A percentile compares a stretch with the other conserved stretches of the same genome.
These are phyloP conservation scores for Powellomyces hirtus DNA, from an alignment of 192 early-diverging fungal genomes.

Conservation along the genomic window DNA sequence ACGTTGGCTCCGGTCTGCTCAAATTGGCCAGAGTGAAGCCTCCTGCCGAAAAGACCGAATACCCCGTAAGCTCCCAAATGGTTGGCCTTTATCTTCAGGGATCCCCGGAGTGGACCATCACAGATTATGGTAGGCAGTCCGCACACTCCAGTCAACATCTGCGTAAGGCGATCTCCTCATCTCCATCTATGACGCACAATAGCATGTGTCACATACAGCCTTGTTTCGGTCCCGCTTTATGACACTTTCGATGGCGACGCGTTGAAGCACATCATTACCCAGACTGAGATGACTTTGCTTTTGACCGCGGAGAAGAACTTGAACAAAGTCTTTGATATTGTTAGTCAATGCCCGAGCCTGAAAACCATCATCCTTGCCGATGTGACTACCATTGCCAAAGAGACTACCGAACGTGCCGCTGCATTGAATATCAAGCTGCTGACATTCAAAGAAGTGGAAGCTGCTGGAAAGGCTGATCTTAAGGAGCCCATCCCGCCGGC, in stretches of 20 bases:
- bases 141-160: no score
- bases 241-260: constrained; percentile 86
- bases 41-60: not conserved
- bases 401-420: constrained; percentile 15
- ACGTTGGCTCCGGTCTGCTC: constrained; percentile 43
- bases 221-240: constrained; percentile 72
- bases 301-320: constrained; percentile 64
- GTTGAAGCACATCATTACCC: constrained; percentile 82
- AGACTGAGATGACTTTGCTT: constrained; percentile 72
- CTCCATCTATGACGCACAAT: no score
- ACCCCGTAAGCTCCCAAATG: constrained; percentile 25
- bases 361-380: constrained; percentile 26
- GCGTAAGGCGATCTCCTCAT: no score
- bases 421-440: constrained; percentile 13
- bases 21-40: constrained; percentile 12
- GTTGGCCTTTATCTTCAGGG: constrained; percentile 37
- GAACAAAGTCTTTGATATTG: constrained; percentile 51
- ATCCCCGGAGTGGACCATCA: constrained; percentile 42
- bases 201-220: constrained; percentile 32
- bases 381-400: constrained; percentile 2
- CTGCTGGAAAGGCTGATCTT: constrained; percentile 43
- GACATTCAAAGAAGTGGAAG: constrained; percentile 26
- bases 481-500: constrained; percentile 56
- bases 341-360: constrained; percentile 25
- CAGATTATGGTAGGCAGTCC: constrained; percentile 40